Evolutionary conservation across 768 basidiomycete species (phyloP).

Genomic region (Artomyces pyxidatus): DNA sequence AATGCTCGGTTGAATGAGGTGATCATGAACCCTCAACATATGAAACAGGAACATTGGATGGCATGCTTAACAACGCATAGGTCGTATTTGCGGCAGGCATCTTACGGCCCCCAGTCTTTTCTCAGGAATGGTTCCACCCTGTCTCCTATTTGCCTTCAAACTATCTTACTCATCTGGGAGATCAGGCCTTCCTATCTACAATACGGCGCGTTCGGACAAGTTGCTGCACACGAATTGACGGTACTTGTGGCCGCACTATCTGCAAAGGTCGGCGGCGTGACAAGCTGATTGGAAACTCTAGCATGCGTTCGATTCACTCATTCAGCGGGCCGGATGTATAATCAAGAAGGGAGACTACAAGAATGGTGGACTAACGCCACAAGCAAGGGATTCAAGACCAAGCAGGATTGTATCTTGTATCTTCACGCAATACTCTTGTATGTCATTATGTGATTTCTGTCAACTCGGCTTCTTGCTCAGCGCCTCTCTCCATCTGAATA

Average conservation of each 20-base stretch:
- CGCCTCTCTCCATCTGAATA: conserved; percentile 20
- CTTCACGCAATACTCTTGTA: conserved; percentile 86
- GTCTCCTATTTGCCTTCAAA: neutral
- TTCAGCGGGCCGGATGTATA: conserved; percentile 84
- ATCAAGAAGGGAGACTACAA: conserved; percentile 78
- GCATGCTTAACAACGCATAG: conserved; percentile 34
- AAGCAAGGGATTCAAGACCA: conserved; percentile 71
- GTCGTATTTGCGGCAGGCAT: conserved; percentile 97
- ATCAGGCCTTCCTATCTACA: conserved; percentile 85
- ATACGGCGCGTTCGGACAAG: conserved; percentile 89
- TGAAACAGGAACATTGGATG: neutral
- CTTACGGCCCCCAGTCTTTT: conserved; percentile 88
- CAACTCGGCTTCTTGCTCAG: neutral
- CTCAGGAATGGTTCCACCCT: conserved; percentile 55
- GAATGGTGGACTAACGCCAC: conserved; percentile 94
- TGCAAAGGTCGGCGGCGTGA: neutral
- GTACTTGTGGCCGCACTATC: conserved; percentile 31
- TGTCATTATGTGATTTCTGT: conserved; percentile 10
- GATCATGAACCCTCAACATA: conserved; percentile 7
- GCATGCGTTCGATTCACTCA: conserved; percentile 93
- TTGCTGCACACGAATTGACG: conserved; percentile 89
- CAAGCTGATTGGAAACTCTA: conserved; percentile 23
- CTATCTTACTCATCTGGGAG: conserved; percentile 3
- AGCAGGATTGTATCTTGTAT: conserved; percentile 85
- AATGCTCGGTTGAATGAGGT: conserved; percentile 85